Evolutionary conservation across 768 basidiomycete genomes (phyloP).

Genomic region (Krasilnikovozyma curviuscula): DNA sequence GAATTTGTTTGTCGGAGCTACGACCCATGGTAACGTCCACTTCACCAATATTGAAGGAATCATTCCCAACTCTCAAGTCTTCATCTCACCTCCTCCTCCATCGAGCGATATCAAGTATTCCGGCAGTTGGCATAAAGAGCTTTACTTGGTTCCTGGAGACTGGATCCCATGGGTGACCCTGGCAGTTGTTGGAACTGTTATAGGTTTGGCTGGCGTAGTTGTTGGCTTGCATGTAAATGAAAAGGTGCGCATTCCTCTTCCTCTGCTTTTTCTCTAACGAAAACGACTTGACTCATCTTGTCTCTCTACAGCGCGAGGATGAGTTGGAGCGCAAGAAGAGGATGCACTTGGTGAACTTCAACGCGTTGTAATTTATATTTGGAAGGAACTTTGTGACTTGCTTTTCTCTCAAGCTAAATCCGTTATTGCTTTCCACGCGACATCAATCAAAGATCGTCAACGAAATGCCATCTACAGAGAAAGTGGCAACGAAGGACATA

Average conservation of each 20-base stretch:
- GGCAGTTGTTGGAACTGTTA: constrained; percentile 54
- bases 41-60: constrained; percentile 89
- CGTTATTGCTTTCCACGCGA: too few relatives aligned
- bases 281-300: too few relatives aligned
- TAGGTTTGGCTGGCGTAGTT: constrained; percentile 59
- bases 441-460: too few relatives aligned
- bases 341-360: too few relatives aligned
- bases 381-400: too few relatives aligned
- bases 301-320: too few relatives aligned
- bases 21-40: constrained; percentile 48
- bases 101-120: constrained; percentile 19
- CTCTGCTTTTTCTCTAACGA: too few relatives aligned
- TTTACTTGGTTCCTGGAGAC: constrained; percentile 81
- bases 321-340: too few relatives aligned
- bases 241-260: constrained; percentile 41
- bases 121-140: constrained; percentile 59
- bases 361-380: too few relatives aligned
- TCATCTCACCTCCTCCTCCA: constrained; percentile 61
- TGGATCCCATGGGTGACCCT: constrained; percentile 98
- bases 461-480: too few relatives aligned
- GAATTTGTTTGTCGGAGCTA: constrained; percentile 89
- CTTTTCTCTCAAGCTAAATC: too few relatives aligned
- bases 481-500: too few relatives aligned
- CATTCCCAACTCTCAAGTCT: constrained; percentile 88
- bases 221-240: constrained; percentile 76